Evolutionary conservation across 2,329 filamentous ascomycete species (phyloP).

Genomic region (Ophiostoma australiae): DNA sequence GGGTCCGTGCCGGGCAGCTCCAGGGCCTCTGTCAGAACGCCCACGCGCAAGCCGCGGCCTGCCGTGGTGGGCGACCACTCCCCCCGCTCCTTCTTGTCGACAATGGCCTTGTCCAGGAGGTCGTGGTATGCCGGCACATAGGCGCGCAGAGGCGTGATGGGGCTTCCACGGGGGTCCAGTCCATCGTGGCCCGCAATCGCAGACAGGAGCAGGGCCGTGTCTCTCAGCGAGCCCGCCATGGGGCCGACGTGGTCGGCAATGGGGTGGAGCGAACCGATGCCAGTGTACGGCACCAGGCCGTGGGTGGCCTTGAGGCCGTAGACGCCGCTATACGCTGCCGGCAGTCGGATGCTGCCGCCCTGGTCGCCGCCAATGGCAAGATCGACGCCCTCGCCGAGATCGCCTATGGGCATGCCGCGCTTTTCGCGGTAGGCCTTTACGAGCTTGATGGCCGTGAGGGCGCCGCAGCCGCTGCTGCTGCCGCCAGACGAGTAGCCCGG

Average conservation of each 20-base stretch:
- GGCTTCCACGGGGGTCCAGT: slow-evolving; percentile 42
- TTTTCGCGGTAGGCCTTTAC: slow-evolving; percentile 23
- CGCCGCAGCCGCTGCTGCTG: slow-evolving; percentile 65
- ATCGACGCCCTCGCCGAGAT: slow-evolving; percentile 25
- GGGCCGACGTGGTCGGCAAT: slow-evolving; percentile 44
- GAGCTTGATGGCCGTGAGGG: slow-evolving; percentile 32
- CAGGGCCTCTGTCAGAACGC: slow-evolving; percentile 44
- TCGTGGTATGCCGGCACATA: slow-evolving; percentile 35
- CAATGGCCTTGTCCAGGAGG: slow-evolving; percentile 30
- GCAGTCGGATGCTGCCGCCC: slow-evolving; percentile 67
- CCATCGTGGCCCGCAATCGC: slow-evolving; percentile 46
- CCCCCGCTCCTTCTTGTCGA: slow-evolving; percentile 25
- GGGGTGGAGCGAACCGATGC: slow-evolving; percentile 39
- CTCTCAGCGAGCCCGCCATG: slow-evolving; percentile 41
- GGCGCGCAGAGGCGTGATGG: slow-evolving; percentile 36
- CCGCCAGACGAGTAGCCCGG: slow-evolving; percentile 68
- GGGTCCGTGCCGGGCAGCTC: slow-evolving; percentile 36
- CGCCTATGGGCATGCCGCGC: slow-evolving; percentile 60
- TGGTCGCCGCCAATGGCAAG: slow-evolving; percentile 60
- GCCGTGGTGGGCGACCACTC: slow-evolving; percentile 31
- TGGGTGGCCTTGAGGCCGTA: slow-evolving; percentile 46
- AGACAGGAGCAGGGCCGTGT: slow-evolving; percentile 40
- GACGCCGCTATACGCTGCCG: slow-evolving; percentile 39
- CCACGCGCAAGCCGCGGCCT: slow-evolving; percentile 41
- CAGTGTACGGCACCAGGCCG: slow-evolving; percentile 48